Conservation (phyloP, 768 basidiomycete species). For the Filobasidium wieringae region DNA sequence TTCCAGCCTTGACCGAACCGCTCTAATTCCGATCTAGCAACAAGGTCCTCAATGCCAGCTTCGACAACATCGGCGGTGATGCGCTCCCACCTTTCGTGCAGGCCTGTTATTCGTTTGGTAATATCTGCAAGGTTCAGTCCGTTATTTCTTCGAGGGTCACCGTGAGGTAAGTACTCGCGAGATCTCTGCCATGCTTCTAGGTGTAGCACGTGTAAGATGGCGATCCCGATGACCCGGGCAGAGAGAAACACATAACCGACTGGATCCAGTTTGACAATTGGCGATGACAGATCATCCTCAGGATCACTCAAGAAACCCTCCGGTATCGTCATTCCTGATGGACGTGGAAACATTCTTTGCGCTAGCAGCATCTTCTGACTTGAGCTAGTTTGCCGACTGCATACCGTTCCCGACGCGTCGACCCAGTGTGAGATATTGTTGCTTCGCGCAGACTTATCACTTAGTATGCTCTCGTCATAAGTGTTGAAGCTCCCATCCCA, state of each 20-base stretch:
- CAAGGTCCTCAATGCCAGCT: conserved; percentile 10
- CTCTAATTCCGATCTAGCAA: not conserved
- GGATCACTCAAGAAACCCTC: not conserved
- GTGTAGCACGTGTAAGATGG: conserved; percentile 10
- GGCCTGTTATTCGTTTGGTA: not conserved
- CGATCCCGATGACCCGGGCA: conserved; percentile 6
- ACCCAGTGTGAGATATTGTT: not conserved
- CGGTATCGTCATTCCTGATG: not conserved
- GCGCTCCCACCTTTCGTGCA: conserved; percentile 13
- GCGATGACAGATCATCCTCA: not conserved
- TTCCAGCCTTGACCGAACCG: conserved; percentile 11
- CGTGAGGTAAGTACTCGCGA: not conserved
- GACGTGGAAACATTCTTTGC: not conserved
- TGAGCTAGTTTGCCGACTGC: not conserved
- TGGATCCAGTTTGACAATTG: conserved; percentile 1
- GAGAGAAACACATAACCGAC: conserved; percentile 10
- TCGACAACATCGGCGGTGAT: conserved; percentile 3
- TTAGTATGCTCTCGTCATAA: not conserved
- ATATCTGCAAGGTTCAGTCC: conserved; percentile 6
- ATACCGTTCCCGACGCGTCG: not conserved
- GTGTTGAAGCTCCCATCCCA: not conserved
- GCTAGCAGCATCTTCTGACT: not conserved
- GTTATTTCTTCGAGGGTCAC: conserved; percentile 1
- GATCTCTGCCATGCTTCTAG: conserved; percentile 1
- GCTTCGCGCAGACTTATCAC: not conserved